Percentiles rank a stretch among this genome's conserved stretches.
phyloP scores from a whole-genome alignment of 306 rosid species.

The Cucurbita pepo region DNA sequence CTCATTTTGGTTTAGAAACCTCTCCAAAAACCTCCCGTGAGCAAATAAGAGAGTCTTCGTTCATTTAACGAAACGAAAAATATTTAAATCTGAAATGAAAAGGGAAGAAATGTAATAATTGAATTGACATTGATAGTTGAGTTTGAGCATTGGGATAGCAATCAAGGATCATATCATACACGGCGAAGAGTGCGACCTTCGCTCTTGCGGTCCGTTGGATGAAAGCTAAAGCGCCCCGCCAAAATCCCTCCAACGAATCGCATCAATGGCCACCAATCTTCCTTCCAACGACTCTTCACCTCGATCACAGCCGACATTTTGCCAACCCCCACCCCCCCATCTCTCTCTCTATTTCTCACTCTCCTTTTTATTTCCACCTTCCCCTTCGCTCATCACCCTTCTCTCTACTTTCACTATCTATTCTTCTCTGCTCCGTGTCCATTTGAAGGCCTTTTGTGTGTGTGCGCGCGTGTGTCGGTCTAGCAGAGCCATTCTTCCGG shows the following conservation, averaged over 20 bases:
- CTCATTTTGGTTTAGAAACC: too few species aligned
- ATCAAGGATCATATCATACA: background rate
- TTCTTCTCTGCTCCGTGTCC: background rate
- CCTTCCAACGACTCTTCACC: background rate
- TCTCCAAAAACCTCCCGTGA: too few species aligned
- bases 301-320: conserved; percentile 18
- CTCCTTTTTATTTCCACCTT: conserved; percentile 14
- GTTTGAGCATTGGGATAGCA: background rate
- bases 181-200: conserved; percentile 3
- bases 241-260: background rate
- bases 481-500: background rate
- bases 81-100: background rate
- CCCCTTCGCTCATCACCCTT: conserved; percentile 33
- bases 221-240: conserved; percentile 23
- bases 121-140: background rate
- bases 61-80: background rate
- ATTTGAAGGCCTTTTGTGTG: background rate
- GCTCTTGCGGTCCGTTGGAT: conserved; percentile 21
- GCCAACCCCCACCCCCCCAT: background rate
- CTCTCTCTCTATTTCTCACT: background rate
- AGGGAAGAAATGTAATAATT: background rate
- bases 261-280: conserved; percentile 6
- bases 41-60: too few species aligned
- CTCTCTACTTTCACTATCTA: background rate
- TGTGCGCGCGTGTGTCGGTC: background rate